Evolutionary conservation across 495 filamentous ascomycete genomes (phyloP), one percentile per base, ranked within the genome.

Genomic region (Trichoderma parareesei): DNA sequence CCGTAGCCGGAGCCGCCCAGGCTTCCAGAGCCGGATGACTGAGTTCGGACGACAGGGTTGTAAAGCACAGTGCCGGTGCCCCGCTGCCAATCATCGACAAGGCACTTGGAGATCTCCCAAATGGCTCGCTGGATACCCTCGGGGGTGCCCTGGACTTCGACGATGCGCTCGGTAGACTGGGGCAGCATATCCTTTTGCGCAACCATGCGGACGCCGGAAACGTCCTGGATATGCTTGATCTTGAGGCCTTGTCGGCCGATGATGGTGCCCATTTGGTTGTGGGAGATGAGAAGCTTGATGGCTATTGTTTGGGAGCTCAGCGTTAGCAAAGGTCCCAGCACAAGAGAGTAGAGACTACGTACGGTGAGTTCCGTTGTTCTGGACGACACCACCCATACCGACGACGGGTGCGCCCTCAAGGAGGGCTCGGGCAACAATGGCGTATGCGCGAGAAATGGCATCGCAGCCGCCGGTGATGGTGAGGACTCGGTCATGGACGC

Each of bases 251-350:
- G 89, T 62, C 92, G 88, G 67, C 94, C 94, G 70, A 98, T 98
- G 76, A 98, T 97, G 67, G 94, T 98, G 63, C 94, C 94, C 94
- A 98, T 98, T 76, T 98, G 95, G 73, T 98, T 98, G 79, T 98
- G 94, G 20, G 95, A 98, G 73, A 98, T 98, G 69, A 98, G 86
- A 10, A 98, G 86, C 67, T 96, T 96, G 73, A 98, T 88, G 41
- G 95, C 94, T 98, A 67, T 62, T 27, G 9, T 8, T 27, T 9
- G 10, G 2, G 46, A 61, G 78, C 65, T 75, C 73, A 67, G 20
- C 42, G 42, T 40, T 64, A 55, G 44, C 10, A 5, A 33, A 65
- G 20, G 27, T 14, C 1, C 33, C 37, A 10, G 20, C 16, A 5
- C 6, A 13, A 20, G 11, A 13, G 5, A 59, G 53, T 55, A 8